Percentiles rank a stretch among this genome's conserved stretches.
phyloP scores from a whole-genome alignment of 2,329 filamentous ascomycete genomes.

The Lecanoromycetidae sp. region DNA sequence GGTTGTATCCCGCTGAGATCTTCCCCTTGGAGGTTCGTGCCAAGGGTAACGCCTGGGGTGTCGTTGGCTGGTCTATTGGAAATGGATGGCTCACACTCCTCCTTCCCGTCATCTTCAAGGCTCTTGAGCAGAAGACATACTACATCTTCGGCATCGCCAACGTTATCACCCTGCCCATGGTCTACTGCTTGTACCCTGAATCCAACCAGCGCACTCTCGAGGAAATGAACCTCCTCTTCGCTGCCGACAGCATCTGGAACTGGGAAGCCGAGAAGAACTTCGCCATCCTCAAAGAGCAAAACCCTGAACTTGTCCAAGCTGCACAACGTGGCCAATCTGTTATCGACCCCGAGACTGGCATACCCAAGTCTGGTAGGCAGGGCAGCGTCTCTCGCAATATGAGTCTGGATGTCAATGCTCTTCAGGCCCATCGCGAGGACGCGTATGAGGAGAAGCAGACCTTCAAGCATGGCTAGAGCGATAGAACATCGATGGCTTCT shows the following conservation, averaged over 20 bases:
- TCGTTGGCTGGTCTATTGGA: slow-evolving; percentile 64
- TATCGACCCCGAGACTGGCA: slow-evolving; percentile 23
- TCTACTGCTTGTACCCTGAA: slow-evolving; percentile 64
- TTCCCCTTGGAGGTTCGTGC: slow-evolving; percentile 60
- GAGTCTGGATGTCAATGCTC: slow-evolving; percentile 17
- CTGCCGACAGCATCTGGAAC: slow-evolving; percentile 52
- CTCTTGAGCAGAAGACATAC: slow-evolving; percentile 57
- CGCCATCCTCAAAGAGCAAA: slow-evolving; percentile 48
- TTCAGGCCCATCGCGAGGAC: slow-evolving; percentile 7
- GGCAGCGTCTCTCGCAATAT: slow-evolving; percentile 15
- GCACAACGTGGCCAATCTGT: slow-evolving; percentile 22
- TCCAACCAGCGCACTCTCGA: slow-evolving; percentile 62
- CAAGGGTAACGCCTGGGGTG: slow-evolving; percentile 64
- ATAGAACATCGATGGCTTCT: neutral
- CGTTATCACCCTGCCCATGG: slow-evolving; percentile 52
- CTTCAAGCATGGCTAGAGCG: slow-evolving; percentile 16
- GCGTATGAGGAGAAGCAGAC: slow-evolving; percentile 18
- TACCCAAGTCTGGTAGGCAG: slow-evolving; percentile 11
- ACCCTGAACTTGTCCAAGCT: slow-evolving; percentile 38
- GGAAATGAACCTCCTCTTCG: slow-evolving; percentile 63
- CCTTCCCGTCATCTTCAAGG: slow-evolving; percentile 49
- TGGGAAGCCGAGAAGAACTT: slow-evolving; percentile 61
- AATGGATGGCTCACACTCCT: slow-evolving; percentile 51
- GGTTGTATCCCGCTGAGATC: slow-evolving; percentile 60
- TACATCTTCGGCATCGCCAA: slow-evolving; percentile 63